Percentiles rank a stretch among this genome's conserved stretches.
Evolutionary conservation across 2,329 filamentous ascomycete genomes (phyloP).

Genomic region (Chrysoporthe cubensis): DNA sequence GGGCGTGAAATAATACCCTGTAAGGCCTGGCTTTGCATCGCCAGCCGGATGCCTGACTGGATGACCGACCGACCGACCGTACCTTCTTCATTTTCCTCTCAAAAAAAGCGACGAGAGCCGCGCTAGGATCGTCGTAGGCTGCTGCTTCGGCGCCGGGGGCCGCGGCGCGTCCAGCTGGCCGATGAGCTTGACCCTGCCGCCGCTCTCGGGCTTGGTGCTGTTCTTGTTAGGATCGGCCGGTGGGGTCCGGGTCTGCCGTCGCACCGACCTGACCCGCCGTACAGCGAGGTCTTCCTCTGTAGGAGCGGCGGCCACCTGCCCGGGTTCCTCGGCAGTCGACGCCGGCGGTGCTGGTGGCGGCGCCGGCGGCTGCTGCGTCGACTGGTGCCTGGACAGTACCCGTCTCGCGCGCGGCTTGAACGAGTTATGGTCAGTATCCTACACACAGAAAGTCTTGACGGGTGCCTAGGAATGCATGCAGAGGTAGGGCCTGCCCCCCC

Average conservation of each 20-base stretch:
- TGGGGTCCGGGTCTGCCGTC: no score
- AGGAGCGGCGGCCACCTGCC: not conserved
- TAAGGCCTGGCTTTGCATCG: not conserved
- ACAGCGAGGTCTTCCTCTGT: not conserved
- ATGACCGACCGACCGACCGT: no score
- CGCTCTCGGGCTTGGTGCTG: not conserved
- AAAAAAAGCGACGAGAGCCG: not conserved
- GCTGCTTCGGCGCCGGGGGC: not conserved
- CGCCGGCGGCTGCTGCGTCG: no score
- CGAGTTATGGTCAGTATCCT: not conserved
- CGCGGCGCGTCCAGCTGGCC: not conserved
- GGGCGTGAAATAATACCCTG: not conserved
- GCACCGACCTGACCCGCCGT: no score
- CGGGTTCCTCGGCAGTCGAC: not conserved
- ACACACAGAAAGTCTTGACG: not conserved
- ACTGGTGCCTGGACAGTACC: not conserved
- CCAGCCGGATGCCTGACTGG: not conserved
- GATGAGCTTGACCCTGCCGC: not conserved
- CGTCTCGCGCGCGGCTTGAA: not conserved
- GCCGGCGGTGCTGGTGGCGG: not conserved
- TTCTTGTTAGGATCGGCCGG: not conserved
- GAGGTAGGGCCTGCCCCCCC: not conserved
- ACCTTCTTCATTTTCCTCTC: not conserved
- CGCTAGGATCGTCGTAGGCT: no score
- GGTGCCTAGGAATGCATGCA: not conserved